Evolutionary conservation across 768 basidiomycete genomes (phyloP).

Genomic region (Tricholoma sp.): DNA sequence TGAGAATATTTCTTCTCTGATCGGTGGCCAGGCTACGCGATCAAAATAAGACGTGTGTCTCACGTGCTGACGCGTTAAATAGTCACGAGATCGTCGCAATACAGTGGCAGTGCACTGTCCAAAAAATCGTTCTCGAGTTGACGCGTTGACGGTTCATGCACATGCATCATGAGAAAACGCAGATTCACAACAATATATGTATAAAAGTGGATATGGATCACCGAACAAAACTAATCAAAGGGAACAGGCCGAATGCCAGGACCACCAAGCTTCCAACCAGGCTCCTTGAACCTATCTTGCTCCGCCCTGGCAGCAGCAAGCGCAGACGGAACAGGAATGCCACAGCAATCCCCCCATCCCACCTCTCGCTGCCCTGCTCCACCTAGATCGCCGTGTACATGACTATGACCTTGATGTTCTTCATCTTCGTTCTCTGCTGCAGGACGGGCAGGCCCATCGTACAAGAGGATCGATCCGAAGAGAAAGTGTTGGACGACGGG

Average conservation of each 20-base stretch:
- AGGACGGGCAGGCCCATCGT: conserved; percentile 53
- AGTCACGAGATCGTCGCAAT: too few species aligned
- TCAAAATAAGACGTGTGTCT: too few species aligned
- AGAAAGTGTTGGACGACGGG: conserved; percentile 96
- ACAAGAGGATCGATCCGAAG: conserved; percentile 77
- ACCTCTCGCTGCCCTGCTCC: conserved; percentile 45
- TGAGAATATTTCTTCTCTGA: too few species aligned
- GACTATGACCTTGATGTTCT: conserved; percentile 46
- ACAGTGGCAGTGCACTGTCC: too few species aligned
- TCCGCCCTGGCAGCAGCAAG: conserved; percentile 71
- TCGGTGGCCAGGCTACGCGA: too few species aligned
- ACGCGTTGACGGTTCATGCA: too few species aligned
- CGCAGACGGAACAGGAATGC: conserved; percentile 78
- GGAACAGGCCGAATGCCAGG: conserved; percentile 73
- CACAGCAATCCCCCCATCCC: conserved; percentile 90
- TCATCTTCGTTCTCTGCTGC: conserved; percentile 23
- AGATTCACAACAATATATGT: too few species aligned
- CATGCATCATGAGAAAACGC: too few species aligned
- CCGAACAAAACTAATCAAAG: conserved; percentile 54
- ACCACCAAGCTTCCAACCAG: conserved; percentile 42
- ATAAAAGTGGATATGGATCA: too few species aligned
- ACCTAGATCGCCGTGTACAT: conserved; percentile 32
- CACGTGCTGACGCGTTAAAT: too few species aligned
- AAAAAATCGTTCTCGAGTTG: too few species aligned
- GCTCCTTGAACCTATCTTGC: conserved; percentile 33